Base-by-base conservation (phyloP, 2,329 filamentous ascomycete genomes). In the Exophiala oligosperma region DNA sequence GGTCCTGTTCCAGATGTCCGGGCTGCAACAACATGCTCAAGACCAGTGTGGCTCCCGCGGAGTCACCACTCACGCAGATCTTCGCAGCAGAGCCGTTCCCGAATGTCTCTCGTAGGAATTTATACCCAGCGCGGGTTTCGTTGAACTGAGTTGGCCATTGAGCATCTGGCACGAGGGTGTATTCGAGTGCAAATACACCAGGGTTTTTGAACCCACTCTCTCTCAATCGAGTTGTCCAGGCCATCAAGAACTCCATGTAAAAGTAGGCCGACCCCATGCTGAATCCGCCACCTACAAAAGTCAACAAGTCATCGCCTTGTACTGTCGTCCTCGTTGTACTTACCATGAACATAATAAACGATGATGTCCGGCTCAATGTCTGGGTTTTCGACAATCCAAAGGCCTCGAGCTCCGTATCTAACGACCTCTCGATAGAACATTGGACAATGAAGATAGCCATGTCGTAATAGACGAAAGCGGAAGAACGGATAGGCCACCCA, bases 321-420 rank as follows among this genome's bases (percentile, higher is more conserved):
- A 3, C 32, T 24, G 35, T 21, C 14, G 2, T 21, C 14, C 5
- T 5, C 21, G 7, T 17, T 28, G 29, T 11, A 64, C 78, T 65
- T 74, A 87, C 88, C 91, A 70, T 95, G 91, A 41, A 84, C 83
- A 70, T 94, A 94, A 70, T 91, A 93, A 1, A 95, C 73, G n/a
- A 92, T 85, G 55, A 94, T 77, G 69, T 94, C 90, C 0, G 90
- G 87, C 49, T 78, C 74, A 21, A 40, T 17, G 40, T 79, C 76
- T 14, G 82, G 79, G 65, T 90, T 81, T 46, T 82, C 75, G 43
- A 82, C 81, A 49, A 92, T 83, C 86, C 89, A 93, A 3, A 93
- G 74, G 2, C 90, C 90, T 58, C 79, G 79, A 57, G 86, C 81
- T 47, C 74, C 75, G 52, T 75, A 71, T 62, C 80, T 73, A 26